Percentiles rank a stretch among this genome's conserved stretches.
Evolutionary conservation across 2,329 filamentous ascomycete genomes (phyloP).

Genomic region (Aspergillus alliaceus): DNA sequence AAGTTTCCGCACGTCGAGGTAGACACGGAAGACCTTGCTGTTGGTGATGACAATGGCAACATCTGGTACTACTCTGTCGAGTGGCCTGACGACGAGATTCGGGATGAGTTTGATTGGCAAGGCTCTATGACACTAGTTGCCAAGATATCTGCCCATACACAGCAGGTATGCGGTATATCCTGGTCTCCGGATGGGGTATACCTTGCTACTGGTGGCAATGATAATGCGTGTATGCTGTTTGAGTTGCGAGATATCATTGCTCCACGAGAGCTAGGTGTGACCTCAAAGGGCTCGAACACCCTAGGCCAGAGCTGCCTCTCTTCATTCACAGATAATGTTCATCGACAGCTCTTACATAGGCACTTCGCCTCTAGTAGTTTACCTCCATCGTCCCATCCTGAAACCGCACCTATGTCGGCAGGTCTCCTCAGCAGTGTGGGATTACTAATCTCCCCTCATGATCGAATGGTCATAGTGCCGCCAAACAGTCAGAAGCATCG

Average conservation of each 20-base stretch:
- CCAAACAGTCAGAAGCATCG: conserved; percentile 65
- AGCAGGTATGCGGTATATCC: conserved; percentile 90
- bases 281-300: neutral
- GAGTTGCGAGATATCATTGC: conserved; percentile 60
- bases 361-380: conserved; percentile 24
- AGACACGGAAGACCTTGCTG: conserved; percentile 76
- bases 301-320: conserved; percentile 20
- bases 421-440: conserved; percentile 27
- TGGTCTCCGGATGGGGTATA: conserved; percentile 76
- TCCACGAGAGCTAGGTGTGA: conserved; percentile 11
- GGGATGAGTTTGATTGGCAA: conserved; percentile 71
- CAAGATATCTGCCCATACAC: conserved; percentile 73
- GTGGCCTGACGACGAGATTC: conserved; percentile 63
- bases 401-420: conserved; percentile 15
- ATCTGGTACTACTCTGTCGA: conserved; percentile 89
- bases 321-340: conserved; percentile 18
- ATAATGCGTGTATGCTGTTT: conserved; percentile 85
- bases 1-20: conserved; percentile 53
- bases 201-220: conserved; percentile 89
- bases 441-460: conserved; percentile 30
- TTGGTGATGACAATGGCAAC: conserved; percentile 79
- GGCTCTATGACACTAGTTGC: conserved; percentile 77
- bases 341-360: conserved; percentile 23
- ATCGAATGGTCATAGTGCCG: conserved; percentile 51
- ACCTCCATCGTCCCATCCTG: conserved; percentile 26